Evolutionary conservation across 129 eudicot genomes (phyloP), one percentile per base, ranked within the genome.

Genomic region (Arctium lappa): DNA sequence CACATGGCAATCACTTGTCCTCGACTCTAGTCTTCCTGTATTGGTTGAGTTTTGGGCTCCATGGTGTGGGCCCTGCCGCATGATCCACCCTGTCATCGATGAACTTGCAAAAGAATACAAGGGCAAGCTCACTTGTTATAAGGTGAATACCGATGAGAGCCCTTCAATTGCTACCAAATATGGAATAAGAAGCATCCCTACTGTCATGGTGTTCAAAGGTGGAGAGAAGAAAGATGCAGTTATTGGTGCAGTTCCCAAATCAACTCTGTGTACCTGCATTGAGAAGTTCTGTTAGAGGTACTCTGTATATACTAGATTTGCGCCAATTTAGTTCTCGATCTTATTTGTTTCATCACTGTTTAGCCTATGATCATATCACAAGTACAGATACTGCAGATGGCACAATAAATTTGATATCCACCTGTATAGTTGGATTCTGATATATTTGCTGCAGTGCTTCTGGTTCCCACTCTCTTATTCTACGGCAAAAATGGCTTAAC

Each of bases 1-100:
- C 34, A 63, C 85, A 32, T 94, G 97, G 97, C 87, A 92, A 76
- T 86, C 92, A 33, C 91, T 84, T 66, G 97, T 94, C 69, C 86
- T 92, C 2, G 95, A 92, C 38, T 86, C 88, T 74, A 85, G 78
- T 2, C 39, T 75, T 34, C 92, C 99, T 0, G 97, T 95, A 40
- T 79, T 95, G 81, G 99, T 92, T 62, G 99, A 95, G n/a, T 95
- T 95, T 81, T 95, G 99, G 99, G 99, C 99, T 71, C 99, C 99
- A 31, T 95, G 99, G 99, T 95, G 99, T 42, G 99, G 99, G 4
- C 99, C 99, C n/a, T 95, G 99, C 89, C 92, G 94, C 72, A 93
- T 95, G 92, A 91, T 95, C 87, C 97, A 88, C 85, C 97, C 99
- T 10, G 86, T 91, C 27, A 88, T 95, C 33, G 94, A 95, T 71